Percentiles rank a stretch among this genome's conserved stretches.
phyloP scores from a whole-genome alignment of 2,329 filamentous ascomycete species.

The Ophiostoma pallidulum region DNA sequence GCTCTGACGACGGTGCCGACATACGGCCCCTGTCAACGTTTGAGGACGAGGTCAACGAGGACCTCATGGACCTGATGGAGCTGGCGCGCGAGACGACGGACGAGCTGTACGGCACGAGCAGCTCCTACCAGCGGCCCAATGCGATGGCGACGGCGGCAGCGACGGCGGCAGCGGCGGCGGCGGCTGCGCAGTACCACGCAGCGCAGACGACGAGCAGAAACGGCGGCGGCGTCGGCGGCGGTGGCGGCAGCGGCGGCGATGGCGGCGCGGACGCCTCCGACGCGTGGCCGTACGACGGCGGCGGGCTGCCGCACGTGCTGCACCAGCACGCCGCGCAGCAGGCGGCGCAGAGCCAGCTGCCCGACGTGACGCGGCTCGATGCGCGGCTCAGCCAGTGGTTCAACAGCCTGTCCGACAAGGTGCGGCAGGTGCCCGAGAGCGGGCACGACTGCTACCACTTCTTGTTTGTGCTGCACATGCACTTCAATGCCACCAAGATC shows the following conservation, averaged over 20 bases:
- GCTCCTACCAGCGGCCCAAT: neutral
- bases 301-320: neutral
- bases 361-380: slow-evolving; percentile 3
- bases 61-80: slow-evolving; percentile 12
- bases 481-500: slow-evolving; percentile 11
- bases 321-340: slow-evolving; percentile 5
- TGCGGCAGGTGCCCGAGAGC: slow-evolving; percentile 7
- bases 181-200: too few relatives aligned
- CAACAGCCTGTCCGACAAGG: slow-evolving; percentile 1
- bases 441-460: slow-evolving; percentile 10
- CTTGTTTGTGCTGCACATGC: slow-evolving; percentile 13
- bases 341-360: neutral
- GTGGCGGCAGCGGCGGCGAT: neutral
- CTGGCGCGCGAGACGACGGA: slow-evolving; percentile 10
- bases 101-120: slow-evolving; percentile 8
- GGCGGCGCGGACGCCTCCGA: neutral
- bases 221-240: neutral
- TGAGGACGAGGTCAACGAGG: slow-evolving; percentile 11
- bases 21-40: neutral
- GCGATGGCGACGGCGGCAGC: neutral
- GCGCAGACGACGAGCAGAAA: too few relatives aligned
- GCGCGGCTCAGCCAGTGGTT: slow-evolving; percentile 11
- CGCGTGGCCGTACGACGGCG: neutral
- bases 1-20: neutral
- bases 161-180: neutral